phyloP scores from a whole-genome alignment of 2,329 filamentous ascomycete species.

The Shiraia bambusicola region DNA sequence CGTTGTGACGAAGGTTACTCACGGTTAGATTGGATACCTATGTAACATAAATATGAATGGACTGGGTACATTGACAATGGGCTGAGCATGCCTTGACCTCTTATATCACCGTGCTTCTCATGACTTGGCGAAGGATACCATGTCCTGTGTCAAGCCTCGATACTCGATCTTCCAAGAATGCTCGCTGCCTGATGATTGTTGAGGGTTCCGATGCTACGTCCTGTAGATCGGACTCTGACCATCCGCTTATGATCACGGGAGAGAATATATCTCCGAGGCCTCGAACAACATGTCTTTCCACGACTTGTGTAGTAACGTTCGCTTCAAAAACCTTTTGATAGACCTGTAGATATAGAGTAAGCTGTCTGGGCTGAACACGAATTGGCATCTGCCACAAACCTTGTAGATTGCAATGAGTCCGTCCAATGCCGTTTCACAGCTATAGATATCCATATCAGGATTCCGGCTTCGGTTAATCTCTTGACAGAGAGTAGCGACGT shows the following conservation, averaged over 20 bases:
- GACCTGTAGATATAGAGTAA: not conserved
- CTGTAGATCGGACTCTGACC: too few relatives aligned
- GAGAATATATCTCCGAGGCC: too few relatives aligned
- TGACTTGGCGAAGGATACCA: too few relatives aligned
- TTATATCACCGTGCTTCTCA: too few relatives aligned
- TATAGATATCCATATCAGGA: constrained; percentile 1
- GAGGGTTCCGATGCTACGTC: too few relatives aligned
- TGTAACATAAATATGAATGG: not conserved
- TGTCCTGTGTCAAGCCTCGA: too few relatives aligned
- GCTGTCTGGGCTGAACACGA: not conserved
- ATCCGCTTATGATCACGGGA: too few relatives aligned
- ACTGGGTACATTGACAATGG: not conserved
- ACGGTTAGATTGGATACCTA: constrained; percentile 41
- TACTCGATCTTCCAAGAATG: too few relatives aligned
- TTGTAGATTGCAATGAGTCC: constrained; percentile 1
- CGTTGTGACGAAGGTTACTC: constrained; percentile 51
- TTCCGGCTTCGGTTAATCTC: not conserved
- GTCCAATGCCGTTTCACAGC: not conserved
- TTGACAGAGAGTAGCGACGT: not conserved
- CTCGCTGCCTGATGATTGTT: too few relatives aligned
- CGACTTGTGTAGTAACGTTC: too few relatives aligned
- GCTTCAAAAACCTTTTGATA: not conserved
- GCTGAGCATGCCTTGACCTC: too few relatives aligned
- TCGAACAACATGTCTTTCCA: too few relatives aligned
- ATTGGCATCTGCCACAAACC: not conserved